Evolutionary conservation across 2,329 filamentous ascomycete species (phyloP).

Genomic region (Teratosphaeria viscida): DNA sequence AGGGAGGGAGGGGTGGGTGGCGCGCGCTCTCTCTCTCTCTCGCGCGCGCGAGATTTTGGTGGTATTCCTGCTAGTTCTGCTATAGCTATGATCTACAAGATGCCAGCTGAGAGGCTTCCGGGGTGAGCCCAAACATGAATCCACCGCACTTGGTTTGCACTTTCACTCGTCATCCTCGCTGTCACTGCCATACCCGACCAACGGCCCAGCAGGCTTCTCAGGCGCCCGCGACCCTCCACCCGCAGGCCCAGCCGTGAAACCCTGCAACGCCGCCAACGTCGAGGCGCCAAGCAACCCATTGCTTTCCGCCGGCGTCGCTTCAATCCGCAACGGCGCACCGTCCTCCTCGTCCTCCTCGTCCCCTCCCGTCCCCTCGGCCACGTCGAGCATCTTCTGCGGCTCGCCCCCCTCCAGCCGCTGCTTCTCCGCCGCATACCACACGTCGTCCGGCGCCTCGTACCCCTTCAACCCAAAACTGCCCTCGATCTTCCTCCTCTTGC

Average conservation of each 20-base stretch:
- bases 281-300: slow-evolving; percentile 68
- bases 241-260: slow-evolving; percentile 33
- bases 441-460: slow-evolving; percentile 86
- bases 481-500: slow-evolving; percentile 81
- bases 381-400: slow-evolving; percentile 49
- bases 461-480: slow-evolving; percentile 80
- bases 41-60: not conserved
- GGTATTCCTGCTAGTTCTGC: not conserved
- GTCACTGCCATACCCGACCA: slow-evolving; percentile 86
- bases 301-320: slow-evolving; percentile 15
- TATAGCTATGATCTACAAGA: not conserved
- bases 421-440: slow-evolving; percentile 78
- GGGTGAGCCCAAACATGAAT: too few species aligned
- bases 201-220: slow-evolving; percentile 51
- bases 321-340: slow-evolving; percentile 31
- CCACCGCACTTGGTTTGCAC: too few species aligned
- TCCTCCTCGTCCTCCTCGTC: slow-evolving; percentile 32
- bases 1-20: too few species aligned
- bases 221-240: slow-evolving; percentile 40
- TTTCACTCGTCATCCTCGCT: slow-evolving; percentile 55
- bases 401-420: slow-evolving; percentile 56
- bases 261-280: slow-evolving; percentile 68
- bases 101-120: not conserved
- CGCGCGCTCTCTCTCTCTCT: too few species aligned
- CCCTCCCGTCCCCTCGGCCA: slow-evolving; percentile 18